Evolutionary conservation across 306 rosid genomes (phyloP).

Genomic region (Dryas alaskensis): DNA sequence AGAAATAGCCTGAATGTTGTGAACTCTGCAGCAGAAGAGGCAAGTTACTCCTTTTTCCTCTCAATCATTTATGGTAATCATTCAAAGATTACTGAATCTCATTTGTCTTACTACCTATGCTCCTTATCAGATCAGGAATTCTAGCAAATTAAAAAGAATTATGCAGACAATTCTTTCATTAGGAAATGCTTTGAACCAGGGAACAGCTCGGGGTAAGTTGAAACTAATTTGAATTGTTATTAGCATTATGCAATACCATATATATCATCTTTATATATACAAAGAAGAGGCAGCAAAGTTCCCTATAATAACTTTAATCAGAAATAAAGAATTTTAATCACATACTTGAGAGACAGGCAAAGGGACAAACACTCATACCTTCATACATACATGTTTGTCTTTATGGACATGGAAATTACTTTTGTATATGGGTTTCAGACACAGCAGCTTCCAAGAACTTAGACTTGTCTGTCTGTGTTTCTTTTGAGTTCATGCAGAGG

Average conservation of each 20-base stretch:
- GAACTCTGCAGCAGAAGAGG: slow-evolving; percentile 83
- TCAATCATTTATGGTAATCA: neutral
- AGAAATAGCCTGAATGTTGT: slow-evolving; percentile 61
- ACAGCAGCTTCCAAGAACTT: neutral
- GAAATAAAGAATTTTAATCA: too few species aligned
- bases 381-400: too few species aligned
- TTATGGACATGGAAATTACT: too few species aligned
- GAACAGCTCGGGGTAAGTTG: slow-evolving; percentile 87
- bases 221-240: slow-evolving; percentile 18
- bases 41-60: slow-evolving; percentile 33
- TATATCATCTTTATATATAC: too few species aligned
- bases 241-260: neutral
- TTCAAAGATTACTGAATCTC: neutral
- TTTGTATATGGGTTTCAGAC: too few species aligned
- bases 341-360: too few species aligned
- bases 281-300: too few species aligned
- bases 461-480: too few species aligned
- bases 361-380: too few species aligned
- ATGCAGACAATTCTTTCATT: slow-evolving; percentile 95
- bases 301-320: too few species aligned
- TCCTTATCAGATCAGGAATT: slow-evolving; percentile 65
- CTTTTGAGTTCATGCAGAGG: too few species aligned
- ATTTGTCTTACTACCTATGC: slow-evolving; percentile 18
- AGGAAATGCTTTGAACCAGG: slow-evolving; percentile 96
- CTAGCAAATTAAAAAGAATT: slow-evolving; percentile 83